A percentile compares a stretch with the other conserved stretches of the same genome.
Evolutionary conservation across 2,329 filamentous ascomycete species (phyloP).

Genomic region (Pestalotiopsis sp.): DNA sequence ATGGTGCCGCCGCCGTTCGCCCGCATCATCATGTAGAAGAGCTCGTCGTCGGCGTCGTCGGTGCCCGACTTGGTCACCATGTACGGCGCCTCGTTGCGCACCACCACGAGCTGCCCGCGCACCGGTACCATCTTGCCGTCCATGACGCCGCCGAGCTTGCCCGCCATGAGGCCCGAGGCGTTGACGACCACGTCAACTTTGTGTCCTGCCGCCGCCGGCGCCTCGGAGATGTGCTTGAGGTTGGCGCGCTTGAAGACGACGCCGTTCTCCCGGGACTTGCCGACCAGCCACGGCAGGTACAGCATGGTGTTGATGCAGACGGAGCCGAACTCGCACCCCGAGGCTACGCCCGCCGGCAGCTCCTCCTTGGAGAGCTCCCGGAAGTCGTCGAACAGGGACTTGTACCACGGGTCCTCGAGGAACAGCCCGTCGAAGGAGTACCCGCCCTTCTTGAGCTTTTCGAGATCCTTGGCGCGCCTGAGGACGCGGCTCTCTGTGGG

Average conservation of each 20-base stretch:
- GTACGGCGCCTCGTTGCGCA: conserved; percentile 73
- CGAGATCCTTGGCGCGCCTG: conserved; percentile 65
- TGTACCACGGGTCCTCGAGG: conserved; percentile 72
- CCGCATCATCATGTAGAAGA: conserved; percentile 81
- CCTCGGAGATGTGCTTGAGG: conserved; percentile 74
- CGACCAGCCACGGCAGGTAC: conserved; percentile 84
- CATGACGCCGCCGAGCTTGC: conserved; percentile 77
- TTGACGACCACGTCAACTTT: conserved; percentile 76
- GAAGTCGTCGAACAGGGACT: conserved; percentile 72
- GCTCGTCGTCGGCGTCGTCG: conserved; percentile 73
- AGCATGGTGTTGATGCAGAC: conserved; percentile 90
- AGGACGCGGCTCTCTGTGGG: conserved; percentile 48
- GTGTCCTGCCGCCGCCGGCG: conserved; percentile 55
- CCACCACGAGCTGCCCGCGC: conserved; percentile 82
- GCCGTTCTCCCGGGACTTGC: conserved; percentile 76
- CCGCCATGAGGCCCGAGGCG: conserved; percentile 78
- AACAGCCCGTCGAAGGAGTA: conserved; percentile 70
- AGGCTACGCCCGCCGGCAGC: conserved; percentile 67
- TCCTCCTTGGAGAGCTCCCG: conserved; percentile 59
- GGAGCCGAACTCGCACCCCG: conserved; percentile 76
- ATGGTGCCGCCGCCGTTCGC: conserved; percentile 81
- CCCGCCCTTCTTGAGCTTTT: conserved; percentile 28
- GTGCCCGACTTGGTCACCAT: conserved; percentile 75
- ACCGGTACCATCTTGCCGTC: conserved; percentile 75
- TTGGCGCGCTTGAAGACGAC: conserved; percentile 67